Evolutionary conservation across 306 rosid species (phyloP), one percentile per base, ranked within the genome.

Genomic region (Sechiopsis laciniata): DNA sequence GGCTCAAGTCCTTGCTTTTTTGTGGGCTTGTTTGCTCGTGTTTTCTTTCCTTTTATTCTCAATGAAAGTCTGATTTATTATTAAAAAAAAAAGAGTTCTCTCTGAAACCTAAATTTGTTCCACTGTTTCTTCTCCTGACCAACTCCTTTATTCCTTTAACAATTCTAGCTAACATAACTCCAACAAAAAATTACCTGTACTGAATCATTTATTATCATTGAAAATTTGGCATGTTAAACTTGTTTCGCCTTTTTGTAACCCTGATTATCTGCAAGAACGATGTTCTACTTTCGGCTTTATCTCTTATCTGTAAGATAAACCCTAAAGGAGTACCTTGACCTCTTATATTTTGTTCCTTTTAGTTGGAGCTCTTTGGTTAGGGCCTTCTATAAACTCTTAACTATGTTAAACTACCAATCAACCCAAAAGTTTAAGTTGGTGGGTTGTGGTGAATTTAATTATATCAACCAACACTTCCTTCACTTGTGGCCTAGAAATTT

Each of bases 201-300:
- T 62, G 46, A 10, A 62, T 2, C 48, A 17, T 62, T 62, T 29
- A 62, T 62, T 61, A 32, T 32, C 68, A 32, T 14, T 8, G 48
- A 61, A 45, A 16, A 62, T 62, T 59, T 52, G 56, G 56, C 8
- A 52, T 52, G 56, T 52, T 15, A 52, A 52, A 52, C 56, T 52
- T 52, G 56, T 17, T 52, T 59, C 1, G 10, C 29, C 65, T 13
- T n/a, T 58, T 24, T 59, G 40, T 59, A 24, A n/a, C 42, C 6
- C 40, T 59, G 65, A 59, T 22, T 11, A 16, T 24, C 11, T 60
- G 42, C 17, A 26, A 26, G 29, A 60, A 26, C 10, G 12, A 12
- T 3, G 48, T 55, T 55, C 58, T 62, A 26, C 67, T 60, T 53
- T 53, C 26, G 48, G 68, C n/a, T 61, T 62, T 19, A 29, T 62